Conservation (phyloP, 1,139 yeast species). For the Saccharomycopsis phalli region DNA sequence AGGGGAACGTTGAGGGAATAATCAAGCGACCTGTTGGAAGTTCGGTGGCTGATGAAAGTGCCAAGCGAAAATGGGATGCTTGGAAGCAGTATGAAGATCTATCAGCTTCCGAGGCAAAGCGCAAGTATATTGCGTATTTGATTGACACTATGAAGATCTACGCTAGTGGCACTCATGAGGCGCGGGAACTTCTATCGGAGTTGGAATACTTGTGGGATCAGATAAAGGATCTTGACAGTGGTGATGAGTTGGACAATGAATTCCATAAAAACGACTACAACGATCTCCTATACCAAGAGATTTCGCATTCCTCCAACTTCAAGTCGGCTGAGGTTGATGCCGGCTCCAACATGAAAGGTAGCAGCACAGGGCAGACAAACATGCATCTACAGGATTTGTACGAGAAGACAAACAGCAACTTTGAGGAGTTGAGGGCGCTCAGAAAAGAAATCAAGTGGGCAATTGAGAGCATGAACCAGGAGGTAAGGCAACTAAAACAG, state of each 20-base stretch:
- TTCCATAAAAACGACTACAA: conserved; percentile 4
- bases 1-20: conserved; percentile 67
- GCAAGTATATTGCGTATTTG: conserved; percentile 55
- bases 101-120: conserved; percentile 64
- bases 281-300: conserved; percentile 6
- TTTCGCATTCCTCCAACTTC: conserved; percentile 1
- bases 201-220: conserved; percentile 71
- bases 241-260: conserved; percentile 2
- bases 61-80: conserved; percentile 74
- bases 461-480: conserved; percentile 12
- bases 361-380: not conserved
- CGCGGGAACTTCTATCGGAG: conserved; percentile 56
- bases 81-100: conserved; percentile 74
- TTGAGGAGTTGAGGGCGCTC: conserved; percentile 5
- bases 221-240: conserved; percentile 42
- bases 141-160: conserved; percentile 70
- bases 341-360: not conserved
- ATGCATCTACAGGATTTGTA: conserved; percentile 6
- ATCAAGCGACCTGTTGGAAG: conserved; percentile 59
- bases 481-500: conserved; percentile 8
- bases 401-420: conserved; percentile 5
- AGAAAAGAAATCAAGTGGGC: conserved; percentile 17
- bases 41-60: conserved; percentile 55
- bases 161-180: conserved; percentile 61
- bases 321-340: not conserved